These are phyloP conservation scores for Pelargonium australe DNA, from an alignment of 441 rosid species.

Conservation along the genomic window DNA sequence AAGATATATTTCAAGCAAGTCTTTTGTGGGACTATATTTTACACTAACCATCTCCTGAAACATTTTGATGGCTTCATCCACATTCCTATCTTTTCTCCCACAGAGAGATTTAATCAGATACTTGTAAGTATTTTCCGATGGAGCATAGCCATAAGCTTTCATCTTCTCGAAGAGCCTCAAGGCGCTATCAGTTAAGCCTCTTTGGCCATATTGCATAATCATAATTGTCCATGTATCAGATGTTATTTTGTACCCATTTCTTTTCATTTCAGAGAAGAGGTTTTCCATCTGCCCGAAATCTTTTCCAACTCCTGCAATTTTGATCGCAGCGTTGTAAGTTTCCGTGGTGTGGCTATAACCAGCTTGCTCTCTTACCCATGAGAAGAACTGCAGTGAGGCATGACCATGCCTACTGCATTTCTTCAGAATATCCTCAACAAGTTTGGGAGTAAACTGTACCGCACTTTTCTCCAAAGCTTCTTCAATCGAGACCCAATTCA, in stretches of 20 bases:
- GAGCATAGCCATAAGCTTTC: conserved; percentile 44
- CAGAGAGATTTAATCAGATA: conserved; percentile 62
- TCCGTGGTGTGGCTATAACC: conserved; percentile 57
- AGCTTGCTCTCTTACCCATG: conserved; percentile 59
- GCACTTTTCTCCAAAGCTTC: conserved; percentile 46
- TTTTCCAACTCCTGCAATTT: conserved; percentile 68
- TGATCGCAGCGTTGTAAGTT: conserved; percentile 79
- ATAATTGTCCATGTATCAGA: conserved; percentile 77
- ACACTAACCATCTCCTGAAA: conserved; percentile 64
- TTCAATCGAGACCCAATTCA: conserved; percentile 33
- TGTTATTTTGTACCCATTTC: conserved; percentile 50
- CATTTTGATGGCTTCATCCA: conserved; percentile 47
- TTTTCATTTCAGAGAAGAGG: conserved; percentile 72
- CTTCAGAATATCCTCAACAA: conserved; percentile 44
- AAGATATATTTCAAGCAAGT: conserved; percentile 50
- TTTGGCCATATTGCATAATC: conserved; percentile 78
- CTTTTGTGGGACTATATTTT: conserved; percentile 53
- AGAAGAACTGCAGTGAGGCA: conserved; percentile 53
- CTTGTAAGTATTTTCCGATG: conserved; percentile 57
- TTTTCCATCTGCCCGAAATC: conserved; percentile 76
- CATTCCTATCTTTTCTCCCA: conserved; percentile 58
- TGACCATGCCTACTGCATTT: conserved; percentile 44
- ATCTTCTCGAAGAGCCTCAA: conserved; percentile 56
- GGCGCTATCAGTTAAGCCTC: conserved; percentile 69
- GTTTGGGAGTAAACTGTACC: conserved; percentile 52